Evolutionary conservation across 805 yeast genomes (phyloP).

Genomic region (Debaryomyces prosopidis): DNA sequence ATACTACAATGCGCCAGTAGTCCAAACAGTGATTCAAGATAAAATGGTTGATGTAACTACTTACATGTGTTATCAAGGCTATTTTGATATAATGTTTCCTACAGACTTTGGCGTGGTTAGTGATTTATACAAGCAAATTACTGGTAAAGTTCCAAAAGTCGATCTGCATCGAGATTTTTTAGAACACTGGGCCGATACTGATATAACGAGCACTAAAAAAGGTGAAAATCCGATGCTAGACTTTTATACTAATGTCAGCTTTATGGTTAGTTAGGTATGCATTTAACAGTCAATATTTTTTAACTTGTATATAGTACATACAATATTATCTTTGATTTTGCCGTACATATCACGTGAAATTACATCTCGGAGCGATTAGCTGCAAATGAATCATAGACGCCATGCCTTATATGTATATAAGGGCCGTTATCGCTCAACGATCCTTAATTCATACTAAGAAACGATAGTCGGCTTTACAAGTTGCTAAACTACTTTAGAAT

Average conservation of each 20-base stretch:
- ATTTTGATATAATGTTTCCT: constrained; percentile 83
- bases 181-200: constrained; percentile 68
- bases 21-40: constrained; percentile 70
- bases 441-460: no score
- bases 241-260: constrained; percentile 73
- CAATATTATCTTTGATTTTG: neutral
- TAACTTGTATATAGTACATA: neutral
- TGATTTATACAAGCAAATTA: constrained; percentile 61
- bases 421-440: no score
- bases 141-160: constrained; percentile 57
- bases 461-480: no score
- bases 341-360: neutral
- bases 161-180: constrained; percentile 66
- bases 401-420: no score
- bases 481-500: no score
- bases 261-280: constrained; percentile 50
- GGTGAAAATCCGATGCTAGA: constrained; percentile 88
- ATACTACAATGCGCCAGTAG: constrained; percentile 69
- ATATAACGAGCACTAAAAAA: constrained; percentile 63
- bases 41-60: constrained; percentile 69
- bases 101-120: constrained; percentile 68
- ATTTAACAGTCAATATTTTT: neutral
- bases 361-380: neutral
- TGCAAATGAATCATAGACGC: neutral
- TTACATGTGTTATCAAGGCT: constrained; percentile 83